A percentile compares a stretch with the other conserved stretches of the same genome.
phyloP scores from a whole-genome alignment of 306 rosid species.

The Acacia confusa region DNA sequence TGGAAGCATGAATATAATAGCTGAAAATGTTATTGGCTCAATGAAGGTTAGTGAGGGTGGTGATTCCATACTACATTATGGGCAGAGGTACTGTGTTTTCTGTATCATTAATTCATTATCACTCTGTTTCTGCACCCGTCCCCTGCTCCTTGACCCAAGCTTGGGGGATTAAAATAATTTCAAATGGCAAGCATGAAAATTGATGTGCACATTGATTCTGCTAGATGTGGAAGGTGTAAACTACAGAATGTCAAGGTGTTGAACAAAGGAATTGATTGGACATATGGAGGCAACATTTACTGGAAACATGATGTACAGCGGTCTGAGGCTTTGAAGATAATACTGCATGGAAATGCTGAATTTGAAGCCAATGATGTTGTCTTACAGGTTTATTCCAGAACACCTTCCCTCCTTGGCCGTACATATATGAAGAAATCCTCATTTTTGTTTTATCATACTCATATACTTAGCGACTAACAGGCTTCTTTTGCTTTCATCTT shows the following conservation, averaged over 20 bases:
- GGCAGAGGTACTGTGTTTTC: constrained; percentile 62
- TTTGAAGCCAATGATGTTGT: constrained; percentile 80
- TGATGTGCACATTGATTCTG: constrained; percentile 31
- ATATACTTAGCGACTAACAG: constrained; percentile 18
- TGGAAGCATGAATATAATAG: constrained; percentile 73
- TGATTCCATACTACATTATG: constrained; percentile 71
- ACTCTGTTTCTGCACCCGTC: not conserved
- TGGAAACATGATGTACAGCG: constrained; percentile 87
- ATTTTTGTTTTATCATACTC: constrained; percentile 14
- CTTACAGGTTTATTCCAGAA: constrained; percentile 55
- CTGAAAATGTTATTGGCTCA: constrained; percentile 73
- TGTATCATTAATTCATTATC: not conserved
- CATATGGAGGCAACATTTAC: constrained; percentile 54
- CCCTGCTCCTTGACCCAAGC: not conserved
- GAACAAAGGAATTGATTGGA: constrained; percentile 88
- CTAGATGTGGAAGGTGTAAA: constrained; percentile 95
- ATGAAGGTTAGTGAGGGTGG: constrained; percentile 54
- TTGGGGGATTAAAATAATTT: not conserved
- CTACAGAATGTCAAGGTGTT: constrained; percentile 74
- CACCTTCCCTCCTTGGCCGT: too few relatives aligned
- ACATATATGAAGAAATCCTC: not conserved
- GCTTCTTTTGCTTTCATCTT: constrained; percentile 29
- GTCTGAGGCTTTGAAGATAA: constrained; percentile 60
- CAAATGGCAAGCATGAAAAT: constrained; percentile 22
- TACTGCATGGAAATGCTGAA: constrained; percentile 94